phyloP scores from a whole-genome alignment of 2,329 filamentous ascomycete species.

The Fusarium redolens region DNA sequence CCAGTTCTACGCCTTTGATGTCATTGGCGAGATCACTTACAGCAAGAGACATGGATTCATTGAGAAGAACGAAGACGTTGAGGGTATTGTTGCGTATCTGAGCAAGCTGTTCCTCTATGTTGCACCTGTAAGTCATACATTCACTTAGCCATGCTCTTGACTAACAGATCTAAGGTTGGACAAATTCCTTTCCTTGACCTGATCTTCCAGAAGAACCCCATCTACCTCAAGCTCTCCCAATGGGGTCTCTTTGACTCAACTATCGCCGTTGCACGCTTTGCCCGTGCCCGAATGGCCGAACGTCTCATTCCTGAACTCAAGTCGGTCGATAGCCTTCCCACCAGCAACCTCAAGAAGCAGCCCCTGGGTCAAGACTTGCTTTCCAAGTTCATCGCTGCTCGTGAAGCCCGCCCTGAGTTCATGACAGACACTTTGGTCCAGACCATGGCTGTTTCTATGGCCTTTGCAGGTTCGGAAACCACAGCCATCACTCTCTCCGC shows the following conservation, averaged over 20 bases:
- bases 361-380: constrained; percentile 68
- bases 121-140: constrained; percentile 64
- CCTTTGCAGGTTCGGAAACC: constrained; percentile 81
- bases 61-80: constrained; percentile 79
- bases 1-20: constrained; percentile 85
- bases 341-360: constrained; percentile 50
- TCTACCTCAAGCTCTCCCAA: constrained; percentile 75
- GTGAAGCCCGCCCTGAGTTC: constrained; percentile 74
- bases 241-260: constrained; percentile 75
- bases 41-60: constrained; percentile 80
- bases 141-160: fast-evolving
- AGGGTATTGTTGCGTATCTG: constrained; percentile 76
- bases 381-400: constrained; percentile 77
- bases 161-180: constrained; percentile 63
- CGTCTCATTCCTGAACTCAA: constrained; percentile 62
- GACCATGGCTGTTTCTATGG: constrained; percentile 78
- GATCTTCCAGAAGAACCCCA: constrained; percentile 78
- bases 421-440: constrained; percentile 77
- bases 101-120: constrained; percentile 75
- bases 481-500: constrained; percentile 79
- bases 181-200: constrained; percentile 80
- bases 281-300: constrained; percentile 73
- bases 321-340: constrained; percentile 46
- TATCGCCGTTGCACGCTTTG: constrained; percentile 80
- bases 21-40: constrained; percentile 82